These are phyloP conservation scores for Dendrocalamus sinicus DNA, from an alignment of 176 grass and related monocot species.

Conservation along the genomic window DNA sequence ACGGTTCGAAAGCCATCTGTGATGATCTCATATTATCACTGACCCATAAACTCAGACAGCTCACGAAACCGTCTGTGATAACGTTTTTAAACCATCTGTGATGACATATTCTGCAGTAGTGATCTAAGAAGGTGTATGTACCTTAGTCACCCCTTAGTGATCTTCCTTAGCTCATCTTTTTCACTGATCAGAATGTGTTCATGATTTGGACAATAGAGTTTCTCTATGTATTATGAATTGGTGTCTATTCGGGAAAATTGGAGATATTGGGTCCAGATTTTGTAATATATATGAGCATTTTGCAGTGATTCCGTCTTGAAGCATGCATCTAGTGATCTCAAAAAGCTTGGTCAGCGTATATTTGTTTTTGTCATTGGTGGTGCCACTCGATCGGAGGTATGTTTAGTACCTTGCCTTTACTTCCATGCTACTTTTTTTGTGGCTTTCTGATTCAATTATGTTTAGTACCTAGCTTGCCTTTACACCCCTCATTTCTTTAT, in stretches of 20 bases:
- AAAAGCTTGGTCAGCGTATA: slow-evolving; percentile 72
- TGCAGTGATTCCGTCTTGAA: slow-evolving; percentile 74
- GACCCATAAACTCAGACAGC: too few relatives aligned
- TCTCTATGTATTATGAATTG: neutral
- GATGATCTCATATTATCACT: too few relatives aligned
- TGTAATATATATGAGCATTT: slow-evolving; percentile 14
- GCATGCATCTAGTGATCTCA: slow-evolving; percentile 69
- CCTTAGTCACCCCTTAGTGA: neutral
- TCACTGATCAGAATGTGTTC: neutral
- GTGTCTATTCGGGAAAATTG: neutral
- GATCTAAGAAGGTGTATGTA: neutral
- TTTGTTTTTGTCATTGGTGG: slow-evolving; percentile 85
- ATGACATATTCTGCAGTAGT: neutral
- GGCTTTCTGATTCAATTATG: neutral
- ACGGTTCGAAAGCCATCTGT: too few relatives aligned
- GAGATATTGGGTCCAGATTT: neutral
- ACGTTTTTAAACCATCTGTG: too few relatives aligned
- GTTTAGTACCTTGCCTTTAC: neutral
- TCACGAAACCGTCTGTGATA: too few relatives aligned
- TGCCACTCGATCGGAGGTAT: slow-evolving; percentile 75
- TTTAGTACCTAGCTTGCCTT: neutral
- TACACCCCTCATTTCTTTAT: neutral
- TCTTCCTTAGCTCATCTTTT: neutral
- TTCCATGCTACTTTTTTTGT: too few relatives aligned
- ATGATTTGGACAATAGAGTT: neutral